Evolutionary conservation across 371 early-diverging fungal genomes (phyloP).

Genomic region (Actinomortierella ambigua): DNA sequence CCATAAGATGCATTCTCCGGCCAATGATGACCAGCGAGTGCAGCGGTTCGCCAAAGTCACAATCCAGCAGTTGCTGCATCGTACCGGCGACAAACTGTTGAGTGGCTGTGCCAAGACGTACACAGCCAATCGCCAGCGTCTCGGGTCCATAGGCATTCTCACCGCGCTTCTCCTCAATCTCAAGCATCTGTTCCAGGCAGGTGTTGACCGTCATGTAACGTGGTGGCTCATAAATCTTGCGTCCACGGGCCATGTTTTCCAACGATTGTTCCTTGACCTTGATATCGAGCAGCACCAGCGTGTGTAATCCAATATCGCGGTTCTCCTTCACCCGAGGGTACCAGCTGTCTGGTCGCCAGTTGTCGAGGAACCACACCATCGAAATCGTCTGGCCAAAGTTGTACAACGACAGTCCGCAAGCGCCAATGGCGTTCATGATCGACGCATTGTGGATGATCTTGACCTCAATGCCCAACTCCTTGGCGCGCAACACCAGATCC

Average conservation of each 20-base stretch:
- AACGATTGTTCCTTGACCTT: constrained; percentile 98
- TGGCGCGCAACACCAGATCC: constrained; percentile 95
- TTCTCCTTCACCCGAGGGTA: constrained; percentile 95
- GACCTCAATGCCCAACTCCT: constrained; percentile 85
- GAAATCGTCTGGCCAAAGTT: constrained; percentile 99
- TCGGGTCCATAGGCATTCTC: constrained; percentile 78
- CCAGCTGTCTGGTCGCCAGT: constrained; percentile 97
- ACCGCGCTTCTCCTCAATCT: constrained; percentile 80
- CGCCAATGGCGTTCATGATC: constrained; percentile 98
- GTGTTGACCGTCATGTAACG: constrained; percentile 98
- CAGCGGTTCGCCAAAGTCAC: constrained; percentile 95
- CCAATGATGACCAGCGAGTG: constrained; percentile 97
- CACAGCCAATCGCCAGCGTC: constrained; percentile 93
- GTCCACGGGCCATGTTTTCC: constrained; percentile 92
- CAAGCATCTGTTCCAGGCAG: constrained; percentile 92
- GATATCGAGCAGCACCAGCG: constrained; percentile 97
- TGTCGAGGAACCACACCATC: constrained; percentile 97
- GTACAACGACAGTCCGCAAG: constrained; percentile 98
- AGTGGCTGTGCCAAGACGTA: constrained; percentile 87
- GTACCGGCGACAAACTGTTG: constrained; percentile 91
- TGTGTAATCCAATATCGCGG: constrained; percentile 87
- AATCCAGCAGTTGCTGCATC: constrained; percentile 75
- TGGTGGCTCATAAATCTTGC: constrained; percentile 95
- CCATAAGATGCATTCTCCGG: constrained; percentile 90
- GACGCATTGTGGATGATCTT: constrained; percentile 98